A percentile compares a stretch with the other conserved stretches of the same genome.
Conservation (phyloP, 148 eudicot species). For the Diospyros kaki region DNA sequence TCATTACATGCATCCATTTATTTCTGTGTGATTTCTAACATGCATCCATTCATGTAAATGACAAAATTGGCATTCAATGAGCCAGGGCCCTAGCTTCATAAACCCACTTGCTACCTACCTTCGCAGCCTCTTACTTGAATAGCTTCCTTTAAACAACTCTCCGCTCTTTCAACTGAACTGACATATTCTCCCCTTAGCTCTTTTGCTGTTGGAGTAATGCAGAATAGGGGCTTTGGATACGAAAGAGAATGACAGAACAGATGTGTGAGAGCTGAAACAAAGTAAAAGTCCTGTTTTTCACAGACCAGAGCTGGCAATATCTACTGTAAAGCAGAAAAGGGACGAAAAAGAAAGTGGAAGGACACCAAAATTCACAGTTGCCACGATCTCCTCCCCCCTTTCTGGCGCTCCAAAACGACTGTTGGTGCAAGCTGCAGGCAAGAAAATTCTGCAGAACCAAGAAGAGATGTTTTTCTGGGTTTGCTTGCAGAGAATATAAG, state of each 20-base stretch:
- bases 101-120: background rate
- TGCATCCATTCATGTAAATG: background rate
- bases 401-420: background rate
- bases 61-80: slow-evolving; percentile 1
- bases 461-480: slow-evolving; percentile 33
- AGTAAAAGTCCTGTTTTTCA: slow-evolving; percentile 7
- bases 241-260: slow-evolving; percentile 12
- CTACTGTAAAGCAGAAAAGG: slow-evolving; percentile 20
- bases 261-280: slow-evolving; percentile 8
- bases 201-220: slow-evolving; percentile 8
- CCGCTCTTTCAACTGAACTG: slow-evolving; percentile 5
- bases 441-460: slow-evolving; percentile 24
- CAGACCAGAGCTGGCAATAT: slow-evolving; percentile 14
- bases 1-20: background rate
- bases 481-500: slow-evolving; percentile 13
- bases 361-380: slow-evolving; percentile 17
- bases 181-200: background rate
- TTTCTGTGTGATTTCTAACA: background rate
- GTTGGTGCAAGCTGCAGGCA: slow-evolving; percentile 10
- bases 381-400: slow-evolving; percentile 8
- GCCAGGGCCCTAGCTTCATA: background rate
- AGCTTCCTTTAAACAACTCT: background rate
- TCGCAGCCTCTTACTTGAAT: background rate
- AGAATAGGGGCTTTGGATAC: background rate
- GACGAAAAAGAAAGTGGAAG: slow-evolving; percentile 3